A percentile compares a stretch with the other conserved stretches of the same genome.
phyloP scores from a whole-genome alignment of 2,329 filamentous ascomycete species.

The Talaromyces sp. region DNA sequence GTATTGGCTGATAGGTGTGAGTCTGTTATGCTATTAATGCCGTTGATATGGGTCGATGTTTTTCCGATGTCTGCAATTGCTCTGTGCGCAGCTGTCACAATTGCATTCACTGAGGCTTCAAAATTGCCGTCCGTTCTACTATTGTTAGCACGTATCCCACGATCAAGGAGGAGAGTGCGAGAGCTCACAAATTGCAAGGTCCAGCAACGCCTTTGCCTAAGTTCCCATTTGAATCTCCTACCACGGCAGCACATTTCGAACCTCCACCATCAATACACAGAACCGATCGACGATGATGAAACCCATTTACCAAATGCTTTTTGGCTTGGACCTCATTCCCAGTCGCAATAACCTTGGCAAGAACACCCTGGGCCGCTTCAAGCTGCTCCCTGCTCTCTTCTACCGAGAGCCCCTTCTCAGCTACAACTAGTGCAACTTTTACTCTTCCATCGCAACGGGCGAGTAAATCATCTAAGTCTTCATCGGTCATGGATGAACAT shows the following conservation, averaged over 20 bases:
- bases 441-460: conserved; percentile 29
- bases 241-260: conserved; percentile 41
- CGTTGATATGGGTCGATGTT: neutral
- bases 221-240: conserved; percentile 27
- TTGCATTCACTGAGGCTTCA: conserved; percentile 26
- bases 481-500: conserved; percentile 23
- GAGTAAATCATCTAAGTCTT: conserved; percentile 29
- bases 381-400: conserved; percentile 25
- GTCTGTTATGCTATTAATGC: neutral
- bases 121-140: conserved; percentile 23
- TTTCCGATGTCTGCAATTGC: conserved; percentile 18
- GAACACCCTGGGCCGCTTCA: conserved; percentile 25
- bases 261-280: conserved; percentile 45
- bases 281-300: conserved; percentile 15
- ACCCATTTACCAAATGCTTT: conserved; percentile 3
- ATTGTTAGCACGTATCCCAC: neutral
- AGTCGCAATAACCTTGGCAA: conserved; percentile 21
- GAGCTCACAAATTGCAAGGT: conserved; percentile 39
- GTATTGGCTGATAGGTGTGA: neutral
- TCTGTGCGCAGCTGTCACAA: conserved; percentile 22
- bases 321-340: conserved; percentile 16
- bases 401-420: conserved; percentile 24
- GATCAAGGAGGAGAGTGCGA: neutral
- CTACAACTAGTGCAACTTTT: conserved; percentile 33
- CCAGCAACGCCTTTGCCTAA: conserved; percentile 32